Percentiles rank a stretch among this genome's conserved stretches.
Conservation (phyloP, 768 basidiomycete genomes). For the Chalciporus sphaerocephalus region DNA sequence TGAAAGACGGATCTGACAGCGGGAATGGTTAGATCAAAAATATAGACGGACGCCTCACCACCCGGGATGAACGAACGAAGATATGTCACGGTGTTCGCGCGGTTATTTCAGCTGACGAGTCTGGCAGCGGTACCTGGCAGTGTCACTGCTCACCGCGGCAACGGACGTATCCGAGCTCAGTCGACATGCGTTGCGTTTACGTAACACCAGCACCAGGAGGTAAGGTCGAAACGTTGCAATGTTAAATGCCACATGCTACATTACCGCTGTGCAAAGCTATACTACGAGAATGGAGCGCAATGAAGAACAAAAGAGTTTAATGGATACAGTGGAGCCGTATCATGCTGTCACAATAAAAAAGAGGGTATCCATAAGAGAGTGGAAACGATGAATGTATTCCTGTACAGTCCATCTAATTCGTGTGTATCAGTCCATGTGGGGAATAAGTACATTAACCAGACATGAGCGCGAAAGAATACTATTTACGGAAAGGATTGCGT, state of each 20-base stretch:
- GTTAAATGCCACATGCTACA: constrained; percentile 16
- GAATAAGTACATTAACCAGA: constrained; percentile 10
- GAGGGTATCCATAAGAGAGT: constrained; percentile 4
- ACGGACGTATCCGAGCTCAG: too few relatives aligned
- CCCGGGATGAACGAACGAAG: constrained; percentile 7
- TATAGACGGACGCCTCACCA: constrained; percentile 10
- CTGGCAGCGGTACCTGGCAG: too few relatives aligned
- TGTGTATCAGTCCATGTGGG: constrained; percentile 24
- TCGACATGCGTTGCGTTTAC: constrained; percentile 2
- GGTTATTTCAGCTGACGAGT: constrained; percentile 22
- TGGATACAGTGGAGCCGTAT: constrained; percentile 18
- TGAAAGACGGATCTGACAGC: neutral
- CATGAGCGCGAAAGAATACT: constrained; percentile 17
- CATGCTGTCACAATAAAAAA: constrained; percentile 2
- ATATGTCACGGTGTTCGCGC: constrained; percentile 21
- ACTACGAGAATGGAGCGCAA: constrained; percentile 11
- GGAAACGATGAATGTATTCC: neutral
- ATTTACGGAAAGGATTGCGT: constrained; percentile 52
- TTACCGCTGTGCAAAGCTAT: constrained; percentile 17
- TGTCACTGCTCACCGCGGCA: neutral
- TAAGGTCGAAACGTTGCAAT: too few relatives aligned
- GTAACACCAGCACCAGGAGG: constrained; percentile 6
- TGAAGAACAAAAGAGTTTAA: constrained; percentile 6
- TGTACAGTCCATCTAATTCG: constrained; percentile 17
- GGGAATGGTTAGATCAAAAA: constrained; percentile 1